A percentile compares a stretch with the other conserved stretches of the same genome.
Conservation (phyloP, 768 basidiomycete species). For the Boletus speciosus region DNA sequence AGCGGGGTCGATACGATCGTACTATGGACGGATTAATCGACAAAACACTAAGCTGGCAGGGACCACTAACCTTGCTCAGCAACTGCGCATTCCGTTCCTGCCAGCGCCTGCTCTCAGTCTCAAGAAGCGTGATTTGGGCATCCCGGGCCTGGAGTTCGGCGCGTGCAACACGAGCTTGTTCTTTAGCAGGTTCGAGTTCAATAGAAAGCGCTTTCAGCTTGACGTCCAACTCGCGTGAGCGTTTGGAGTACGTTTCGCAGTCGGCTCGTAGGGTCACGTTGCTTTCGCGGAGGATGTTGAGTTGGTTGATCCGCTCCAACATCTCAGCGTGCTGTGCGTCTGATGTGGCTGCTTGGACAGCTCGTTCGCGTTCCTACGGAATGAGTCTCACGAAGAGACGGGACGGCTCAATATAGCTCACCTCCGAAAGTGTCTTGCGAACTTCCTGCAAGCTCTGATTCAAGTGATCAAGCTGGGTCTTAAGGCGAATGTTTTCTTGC, state of each 20-base stretch:
- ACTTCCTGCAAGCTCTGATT: slow-evolving; percentile 68
- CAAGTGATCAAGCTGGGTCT: slow-evolving; percentile 72
- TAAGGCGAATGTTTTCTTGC: slow-evolving; percentile 70
- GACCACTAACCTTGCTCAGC: slow-evolving; percentile 61
- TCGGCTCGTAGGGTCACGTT: slow-evolving; percentile 82
- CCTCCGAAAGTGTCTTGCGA: slow-evolving; percentile 67
- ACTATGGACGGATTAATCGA: slow-evolving; percentile 39
- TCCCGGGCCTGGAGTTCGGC: slow-evolving; percentile 75
- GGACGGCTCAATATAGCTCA: slow-evolving; percentile 23
- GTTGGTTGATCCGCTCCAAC: slow-evolving; percentile 80
- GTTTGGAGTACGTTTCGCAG: slow-evolving; percentile 65
- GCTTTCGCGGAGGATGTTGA: slow-evolving; percentile 83
- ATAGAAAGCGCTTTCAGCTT: slow-evolving; percentile 54
- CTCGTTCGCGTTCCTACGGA: slow-evolving; percentile 74
- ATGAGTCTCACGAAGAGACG: background rate
- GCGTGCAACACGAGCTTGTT: slow-evolving; percentile 58
- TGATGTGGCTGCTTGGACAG: slow-evolving; percentile 64
- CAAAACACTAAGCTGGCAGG: background rate
- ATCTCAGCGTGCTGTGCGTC: slow-evolving; percentile 81
- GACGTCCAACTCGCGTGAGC: slow-evolving; percentile 60
- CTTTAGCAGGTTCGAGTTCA: slow-evolving; percentile 73
- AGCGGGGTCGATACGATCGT: slow-evolving; percentile 84
- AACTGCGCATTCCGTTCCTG: slow-evolving; percentile 81
- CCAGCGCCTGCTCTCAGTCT: slow-evolving; percentile 77
- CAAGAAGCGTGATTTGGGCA: slow-evolving; percentile 63